Evolutionary conservation across 805 yeast species (phyloP).

Genomic region (Cyberlindnera xylosilytica): DNA sequence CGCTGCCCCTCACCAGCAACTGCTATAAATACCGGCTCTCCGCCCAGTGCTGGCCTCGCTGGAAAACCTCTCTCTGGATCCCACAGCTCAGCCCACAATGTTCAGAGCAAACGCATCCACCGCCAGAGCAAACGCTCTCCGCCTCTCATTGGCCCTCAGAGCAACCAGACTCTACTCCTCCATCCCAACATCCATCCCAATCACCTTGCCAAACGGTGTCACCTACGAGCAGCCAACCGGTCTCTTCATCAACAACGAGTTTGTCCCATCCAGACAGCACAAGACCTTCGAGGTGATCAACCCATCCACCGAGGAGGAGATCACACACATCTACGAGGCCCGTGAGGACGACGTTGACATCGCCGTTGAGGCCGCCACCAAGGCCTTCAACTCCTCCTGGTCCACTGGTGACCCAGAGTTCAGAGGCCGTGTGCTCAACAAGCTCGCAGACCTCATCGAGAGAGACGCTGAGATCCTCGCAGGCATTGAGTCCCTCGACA

Average conservation of each 20-base stretch:
- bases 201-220: conserved; percentile 71
- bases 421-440: conserved; percentile 60
- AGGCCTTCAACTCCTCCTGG: conserved; percentile 75
- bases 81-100: conserved; percentile 11
- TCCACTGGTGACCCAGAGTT: conserved; percentile 61
- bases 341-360: conserved; percentile 69
- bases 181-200: conserved; percentile 41
- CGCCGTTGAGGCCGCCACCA: conserved; percentile 83
- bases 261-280: conserved; percentile 56
- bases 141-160: conserved; percentile 21
- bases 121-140: conserved; percentile 12
- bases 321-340: conserved; percentile 72
- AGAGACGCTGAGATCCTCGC: conserved; percentile 71
- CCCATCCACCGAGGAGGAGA: conserved; percentile 73
- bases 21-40: conserved; percentile 2
- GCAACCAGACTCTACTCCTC: conserved; percentile 31
- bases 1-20: neutral
- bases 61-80: neutral
- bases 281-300: conserved; percentile 59
- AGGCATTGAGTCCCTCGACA: conserved; percentile 81
- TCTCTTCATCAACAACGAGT: conserved; percentile 75
- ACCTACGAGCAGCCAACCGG: conserved; percentile 79
- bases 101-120: conserved; percentile 18
- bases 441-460: conserved; percentile 78
- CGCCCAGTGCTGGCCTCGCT: neutral